Evolutionary conservation across 148 eudicot species (phyloP).

Genomic region (Pouteria glomerata): DNA sequence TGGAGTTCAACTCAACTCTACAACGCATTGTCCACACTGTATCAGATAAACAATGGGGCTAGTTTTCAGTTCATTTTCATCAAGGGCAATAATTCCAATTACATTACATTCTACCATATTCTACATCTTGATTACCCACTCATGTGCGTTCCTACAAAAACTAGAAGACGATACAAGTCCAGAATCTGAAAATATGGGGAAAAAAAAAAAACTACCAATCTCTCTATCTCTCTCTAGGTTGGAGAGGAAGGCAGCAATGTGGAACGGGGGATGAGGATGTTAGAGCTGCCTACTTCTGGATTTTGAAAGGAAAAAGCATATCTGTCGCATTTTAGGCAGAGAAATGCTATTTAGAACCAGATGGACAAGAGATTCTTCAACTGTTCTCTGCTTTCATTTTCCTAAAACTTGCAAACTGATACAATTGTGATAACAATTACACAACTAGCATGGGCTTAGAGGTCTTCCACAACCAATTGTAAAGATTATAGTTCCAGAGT

Average conservation of each 20-base stretch:
- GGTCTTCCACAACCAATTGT: conserved; percentile 2
- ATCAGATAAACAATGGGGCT: neutral
- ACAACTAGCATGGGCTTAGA: neutral
- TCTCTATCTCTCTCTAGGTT: too few relatives aligned
- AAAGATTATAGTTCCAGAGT: neutral
- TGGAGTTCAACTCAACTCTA: neutral
- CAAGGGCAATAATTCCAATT: neutral
- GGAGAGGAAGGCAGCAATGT: too few relatives aligned
- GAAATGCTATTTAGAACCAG: neutral
- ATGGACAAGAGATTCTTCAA: neutral
- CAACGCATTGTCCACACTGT: neutral
- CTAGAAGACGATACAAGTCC: neutral
- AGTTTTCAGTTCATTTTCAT: neutral
- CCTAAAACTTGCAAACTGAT: neutral
- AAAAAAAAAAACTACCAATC: too few relatives aligned
- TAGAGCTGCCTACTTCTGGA: too few relatives aligned
- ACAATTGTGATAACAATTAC: neutral
- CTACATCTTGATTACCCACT: neutral
- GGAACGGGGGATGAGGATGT: too few relatives aligned
- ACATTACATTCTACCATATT: neutral
- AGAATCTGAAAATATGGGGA: neutral
- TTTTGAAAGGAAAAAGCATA: too few relatives aligned
- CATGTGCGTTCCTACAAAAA: neutral
- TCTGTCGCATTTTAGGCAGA: neutral
- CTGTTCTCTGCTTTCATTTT: neutral